Percentiles rank a stretch among this genome's conserved stretches.
These are phyloP conservation scores for Aspergillus bridgeri DNA, from an alignment of 495 filamentous ascomycete species.

Conservation along the genomic window DNA sequence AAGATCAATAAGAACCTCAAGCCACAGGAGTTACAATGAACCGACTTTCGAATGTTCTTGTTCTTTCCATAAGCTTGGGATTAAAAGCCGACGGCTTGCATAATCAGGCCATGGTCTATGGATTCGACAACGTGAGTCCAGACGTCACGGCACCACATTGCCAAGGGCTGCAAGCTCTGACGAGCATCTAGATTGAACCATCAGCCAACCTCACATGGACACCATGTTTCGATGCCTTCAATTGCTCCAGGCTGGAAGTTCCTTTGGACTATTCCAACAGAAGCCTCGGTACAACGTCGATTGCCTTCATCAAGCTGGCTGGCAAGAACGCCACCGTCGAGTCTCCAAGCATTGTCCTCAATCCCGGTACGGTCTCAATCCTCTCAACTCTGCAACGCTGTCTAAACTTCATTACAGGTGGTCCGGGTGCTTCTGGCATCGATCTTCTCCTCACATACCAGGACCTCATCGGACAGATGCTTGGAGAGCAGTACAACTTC, in stretches of 20 bases:
- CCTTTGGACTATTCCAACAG: constrained; percentile 27
- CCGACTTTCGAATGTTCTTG: constrained; percentile 1
- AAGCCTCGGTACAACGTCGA: constrained; percentile 17
- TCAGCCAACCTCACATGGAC: constrained; percentile 24
- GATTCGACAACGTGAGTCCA: constrained; percentile 9
- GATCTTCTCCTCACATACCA: constrained; percentile 21
- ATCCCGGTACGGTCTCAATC: constrained; percentile 13
- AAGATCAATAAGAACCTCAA: constrained; percentile 3
- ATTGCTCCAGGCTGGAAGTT: constrained; percentile 21
- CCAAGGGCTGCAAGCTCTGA: constrained; percentile 11
- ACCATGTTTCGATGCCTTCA: constrained; percentile 23
- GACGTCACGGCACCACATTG: constrained; percentile 6
- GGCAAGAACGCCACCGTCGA: constrained; percentile 18
- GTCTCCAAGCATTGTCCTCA: constrained; percentile 17
- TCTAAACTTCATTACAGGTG: constrained; percentile 25
- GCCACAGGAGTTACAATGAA: constrained; percentile 10
- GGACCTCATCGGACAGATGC: constrained; percentile 21
- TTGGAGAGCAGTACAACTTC: constrained; percentile 43
- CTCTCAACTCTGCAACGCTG: not conserved
- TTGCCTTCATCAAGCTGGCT: constrained; percentile 24
- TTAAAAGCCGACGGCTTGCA: constrained; percentile 9
- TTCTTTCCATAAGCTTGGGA: constrained; percentile 12
- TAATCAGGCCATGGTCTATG: constrained; percentile 12
- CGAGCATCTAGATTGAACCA: constrained; percentile 15
- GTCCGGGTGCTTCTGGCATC: constrained; percentile 44